Base-by-base conservation (phyloP, 2,329 filamentous ascomycete genomes). In the Neofusicoccum ribis region DNA sequence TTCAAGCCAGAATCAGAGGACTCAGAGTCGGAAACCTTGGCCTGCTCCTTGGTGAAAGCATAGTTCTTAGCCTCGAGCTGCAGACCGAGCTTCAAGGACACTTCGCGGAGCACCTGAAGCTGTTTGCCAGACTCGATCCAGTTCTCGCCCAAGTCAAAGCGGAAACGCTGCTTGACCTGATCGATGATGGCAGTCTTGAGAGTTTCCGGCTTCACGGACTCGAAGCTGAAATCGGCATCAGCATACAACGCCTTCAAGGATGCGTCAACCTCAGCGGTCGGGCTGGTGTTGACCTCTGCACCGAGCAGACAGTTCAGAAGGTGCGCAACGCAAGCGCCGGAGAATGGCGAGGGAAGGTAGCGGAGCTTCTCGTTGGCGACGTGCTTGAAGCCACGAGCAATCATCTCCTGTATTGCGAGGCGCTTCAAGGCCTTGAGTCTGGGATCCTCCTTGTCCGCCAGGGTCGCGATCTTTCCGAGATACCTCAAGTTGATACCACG, bases 401-500 rank as follows among this genome's bases (percentile, higher is more conserved):
- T 86, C 90, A 98, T 98, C 78, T 99, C 95, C 75, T 97, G 94
- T 47, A 92, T 79, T 67, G 90, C 86, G 43, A 99, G 86, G 65
- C 88, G 86, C 69, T 87, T 88, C 71, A 99, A 83, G 67, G 93
- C 93, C 70, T 89, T 83, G 27, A 98, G 84, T 67, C 92, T 89
- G 63, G 87, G 84, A 70, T 88, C 85, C 66, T 85, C 81, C 69
- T 76, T 76, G 67, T 77, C 76, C 44, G 90, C 88, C 60, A 91
- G 84, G 66, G 86, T 83, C 12, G 92, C 90, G 68, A 99, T 80
- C 78, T 89, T 90, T 69, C 95, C 95, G n/a, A 98, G 85, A 77
- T 99, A 99, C 73, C 96, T 88, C 68, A 98, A 86, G 81, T 99
- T 99, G 82, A 99, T 93, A 80, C 95, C 95, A 47, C 94, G 91